Evolutionary conservation across 2,329 filamentous ascomycete species (phyloP), one percentile per base, ranked within the genome.

Genomic region (Verticillium longisporum): DNA sequence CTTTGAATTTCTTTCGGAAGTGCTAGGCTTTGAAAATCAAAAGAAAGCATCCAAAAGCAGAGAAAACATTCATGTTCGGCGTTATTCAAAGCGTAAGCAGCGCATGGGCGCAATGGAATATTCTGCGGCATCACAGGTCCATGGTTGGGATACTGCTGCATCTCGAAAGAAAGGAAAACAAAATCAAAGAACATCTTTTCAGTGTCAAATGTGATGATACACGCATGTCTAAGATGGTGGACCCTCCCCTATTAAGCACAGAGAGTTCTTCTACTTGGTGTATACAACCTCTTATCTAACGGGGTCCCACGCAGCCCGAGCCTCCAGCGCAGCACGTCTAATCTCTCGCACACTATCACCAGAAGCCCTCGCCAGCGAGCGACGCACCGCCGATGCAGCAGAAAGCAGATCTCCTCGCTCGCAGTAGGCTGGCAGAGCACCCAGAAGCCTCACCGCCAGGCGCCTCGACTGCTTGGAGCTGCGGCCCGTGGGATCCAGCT

Each of bases 331-430:
- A 56, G 74, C 74, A 60, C 74, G 78, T 56, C 84, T 75, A 55
- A 85, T 75, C 62, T 83, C 81, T 55, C 84, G 74, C 9, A 83
- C 79, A 6, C 73, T 70, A 64, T 86, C 82, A 1, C 83, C 83
- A 57, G 82, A 83, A 1, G 82, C 82, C 9, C 73, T 66, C 1
- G 78, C 77, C 62, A 86, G 67, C 58, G 82, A 76, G 4, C 79
- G 73, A 62, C 78, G 74, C 54, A 84, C 75, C 59, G 71, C 72
- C 33, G 75, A 74, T 54, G 76, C 75, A 64, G 78, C 75, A 0
- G 78, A 72, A 57, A 82, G 65, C 21, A 85, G 67, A 56, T 79
- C 70, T 6, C 76, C 72, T 10, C 78, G 73, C 61, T 84, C 83
- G 64, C 80, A 83, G 64, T 76, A 74, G 18, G 67, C 68, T 3